Conservation (phyloP, 331 rosid genomes). For the Pyracantha coccinea region DNA sequence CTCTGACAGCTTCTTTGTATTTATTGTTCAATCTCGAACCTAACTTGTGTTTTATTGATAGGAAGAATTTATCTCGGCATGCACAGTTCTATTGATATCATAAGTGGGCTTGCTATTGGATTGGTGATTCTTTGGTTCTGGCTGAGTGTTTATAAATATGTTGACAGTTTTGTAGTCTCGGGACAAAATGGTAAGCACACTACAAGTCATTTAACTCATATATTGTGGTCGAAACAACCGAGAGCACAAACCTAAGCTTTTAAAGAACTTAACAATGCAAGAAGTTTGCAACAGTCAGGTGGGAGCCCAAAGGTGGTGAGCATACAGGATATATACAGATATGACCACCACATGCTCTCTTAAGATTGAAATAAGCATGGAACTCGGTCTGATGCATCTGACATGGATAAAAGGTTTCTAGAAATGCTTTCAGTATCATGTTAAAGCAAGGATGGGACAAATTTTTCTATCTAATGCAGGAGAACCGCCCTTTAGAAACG, state of each 20-base stretch:
- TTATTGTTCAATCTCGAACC: constrained; percentile 10
- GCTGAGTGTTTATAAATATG: constrained; percentile 50
- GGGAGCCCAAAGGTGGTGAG: background rate
- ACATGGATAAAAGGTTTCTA: background rate
- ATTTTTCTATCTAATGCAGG: too few relatives aligned
- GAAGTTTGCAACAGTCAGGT: background rate
- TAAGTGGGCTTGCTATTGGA: constrained; percentile 65
- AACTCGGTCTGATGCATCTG: background rate
- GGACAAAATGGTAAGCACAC: constrained; percentile 74
- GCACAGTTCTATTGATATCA: constrained; percentile 77
- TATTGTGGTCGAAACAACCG: background rate
- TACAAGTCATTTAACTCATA: constrained; percentile 4
- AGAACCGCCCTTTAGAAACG: background rate
- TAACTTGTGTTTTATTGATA: constrained; percentile 27
- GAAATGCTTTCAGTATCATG: background rate
- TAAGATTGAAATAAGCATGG: background rate
- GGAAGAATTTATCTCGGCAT: constrained; percentile 94
- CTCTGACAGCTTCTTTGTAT: constrained; percentile 3
- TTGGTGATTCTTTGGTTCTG: constrained; percentile 60
- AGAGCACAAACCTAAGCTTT: background rate
- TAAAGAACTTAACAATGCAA: background rate
- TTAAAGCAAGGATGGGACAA: background rate
- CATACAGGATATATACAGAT: background rate
- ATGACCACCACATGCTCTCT: background rate
- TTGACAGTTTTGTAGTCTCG: constrained; percentile 62